Conservation (phyloP, 2,329 filamentous ascomycete species). For the Thermothelomyces thermophilus region DNA sequence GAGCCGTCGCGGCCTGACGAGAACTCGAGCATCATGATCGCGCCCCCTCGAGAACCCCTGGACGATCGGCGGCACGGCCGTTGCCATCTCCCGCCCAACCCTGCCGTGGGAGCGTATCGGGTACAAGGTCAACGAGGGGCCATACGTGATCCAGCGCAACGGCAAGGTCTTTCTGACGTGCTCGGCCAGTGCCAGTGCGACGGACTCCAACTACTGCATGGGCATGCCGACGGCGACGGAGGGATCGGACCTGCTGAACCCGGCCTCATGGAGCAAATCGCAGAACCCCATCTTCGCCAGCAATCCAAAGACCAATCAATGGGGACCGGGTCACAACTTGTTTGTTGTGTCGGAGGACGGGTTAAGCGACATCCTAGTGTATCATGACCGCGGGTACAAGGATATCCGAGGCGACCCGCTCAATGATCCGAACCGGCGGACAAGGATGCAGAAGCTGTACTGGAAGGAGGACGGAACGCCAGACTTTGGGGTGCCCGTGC, state of each 20-base stretch:
- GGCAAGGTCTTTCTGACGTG: constrained; percentile 22
- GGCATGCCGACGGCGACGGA: constrained; percentile 23
- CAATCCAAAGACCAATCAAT: constrained; percentile 26
- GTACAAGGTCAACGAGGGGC: constrained; percentile 24
- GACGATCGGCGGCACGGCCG: constrained; percentile 23
- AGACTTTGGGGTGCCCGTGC: constrained; percentile 28
- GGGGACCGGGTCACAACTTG: constrained; percentile 28
- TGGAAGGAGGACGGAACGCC: constrained; percentile 28
- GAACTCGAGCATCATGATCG: constrained; percentile 26
- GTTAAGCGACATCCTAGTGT: constrained; percentile 27
- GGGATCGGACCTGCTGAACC: constrained; percentile 24
- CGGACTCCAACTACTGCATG: constrained; percentile 28
- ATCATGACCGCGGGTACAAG: constrained; percentile 25
- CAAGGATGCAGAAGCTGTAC: constrained; percentile 29
- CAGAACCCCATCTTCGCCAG: constrained; percentile 25
- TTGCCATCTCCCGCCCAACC: constrained; percentile 19
- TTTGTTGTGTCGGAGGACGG: constrained; percentile 29
- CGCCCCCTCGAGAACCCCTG: constrained; percentile 26
- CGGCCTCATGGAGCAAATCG: constrained; percentile 25
- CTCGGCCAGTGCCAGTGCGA: constrained; percentile 22
- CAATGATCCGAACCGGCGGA: constrained; percentile 25
- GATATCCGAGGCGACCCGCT: constrained; percentile 28
- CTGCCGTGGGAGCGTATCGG: constrained; percentile 21
- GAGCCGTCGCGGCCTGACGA: constrained; percentile 22
- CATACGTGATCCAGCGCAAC: constrained; percentile 19